phyloP scores from a whole-genome alignment of 306 rosid species.

The Sicyos edulis region DNA sequence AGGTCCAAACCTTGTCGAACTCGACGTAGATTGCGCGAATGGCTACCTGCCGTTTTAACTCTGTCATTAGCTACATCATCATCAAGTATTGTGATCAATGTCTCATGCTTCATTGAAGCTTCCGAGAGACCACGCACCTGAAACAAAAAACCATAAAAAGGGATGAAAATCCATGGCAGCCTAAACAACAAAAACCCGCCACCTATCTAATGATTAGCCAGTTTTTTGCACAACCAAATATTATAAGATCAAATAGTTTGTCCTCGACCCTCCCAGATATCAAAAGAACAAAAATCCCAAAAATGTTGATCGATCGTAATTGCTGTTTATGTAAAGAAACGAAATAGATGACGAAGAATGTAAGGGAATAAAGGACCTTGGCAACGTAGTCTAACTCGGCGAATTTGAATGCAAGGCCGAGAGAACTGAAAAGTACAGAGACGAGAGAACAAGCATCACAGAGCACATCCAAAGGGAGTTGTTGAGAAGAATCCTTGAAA shows the following conservation, averaged over 20 bases:
- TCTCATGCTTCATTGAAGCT: conserved; percentile 53
- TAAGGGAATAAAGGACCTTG: conserved; percentile 43
- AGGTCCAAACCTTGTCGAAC: conserved; percentile 96
- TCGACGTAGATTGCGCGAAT: conserved; percentile 78
- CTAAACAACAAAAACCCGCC: no score
- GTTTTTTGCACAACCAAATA: no score
- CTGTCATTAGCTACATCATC: conserved; percentile 49
- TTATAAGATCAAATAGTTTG: no score
- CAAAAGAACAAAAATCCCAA: no score
- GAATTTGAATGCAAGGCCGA: conserved; percentile 89
- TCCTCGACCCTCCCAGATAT: no score
- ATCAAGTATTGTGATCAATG: conserved; percentile 48
- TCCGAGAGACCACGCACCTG: conserved; percentile 64
- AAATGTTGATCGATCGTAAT: no score
- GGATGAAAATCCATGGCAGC: neutral
- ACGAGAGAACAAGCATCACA: conserved; percentile 58
- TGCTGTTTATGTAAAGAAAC: no score
- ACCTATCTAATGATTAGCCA: no score
- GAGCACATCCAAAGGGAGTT: conserved; percentile 44
- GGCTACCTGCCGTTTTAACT: conserved; percentile 68
- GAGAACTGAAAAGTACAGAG: conserved; percentile 68
- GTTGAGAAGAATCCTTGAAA: conserved; percentile 1
- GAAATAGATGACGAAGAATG: neutral
- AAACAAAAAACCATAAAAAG: neutral
- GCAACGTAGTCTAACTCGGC: conserved; percentile 85